Evolutionary conservation across 306 rosid species (phyloP).

Genomic region (Purshia tridentata): DNA sequence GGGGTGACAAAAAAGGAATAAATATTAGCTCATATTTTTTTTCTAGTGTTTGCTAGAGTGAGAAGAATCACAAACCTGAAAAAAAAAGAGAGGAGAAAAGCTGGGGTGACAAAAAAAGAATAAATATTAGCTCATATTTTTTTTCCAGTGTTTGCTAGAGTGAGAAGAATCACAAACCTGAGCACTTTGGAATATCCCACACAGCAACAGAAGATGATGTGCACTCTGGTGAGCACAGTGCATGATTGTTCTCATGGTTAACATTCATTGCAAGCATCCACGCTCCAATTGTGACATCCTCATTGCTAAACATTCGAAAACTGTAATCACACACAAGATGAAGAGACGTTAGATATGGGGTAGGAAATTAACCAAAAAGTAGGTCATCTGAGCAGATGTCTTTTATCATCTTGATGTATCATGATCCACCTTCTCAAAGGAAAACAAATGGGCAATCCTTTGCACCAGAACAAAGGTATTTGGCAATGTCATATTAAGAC

Average conservation of each 20-base stretch:
- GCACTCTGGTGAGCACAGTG: constrained; percentile 64
- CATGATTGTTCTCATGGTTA: constrained; percentile 73
- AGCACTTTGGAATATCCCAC: constrained; percentile 98
- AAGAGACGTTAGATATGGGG: constrained; percentile 18
- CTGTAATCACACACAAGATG: constrained; percentile 39
- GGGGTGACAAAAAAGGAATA: not conserved
- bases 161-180: constrained; percentile 59
- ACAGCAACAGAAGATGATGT: constrained; percentile 81
- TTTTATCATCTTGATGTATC: not conserved
- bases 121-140: not conserved
- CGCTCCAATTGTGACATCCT: constrained; percentile 96
- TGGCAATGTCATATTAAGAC: not conserved
- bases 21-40: not conserved
- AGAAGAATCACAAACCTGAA: constrained; percentile 59
- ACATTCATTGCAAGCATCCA: constrained; percentile 99
- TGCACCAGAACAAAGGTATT: not conserved
- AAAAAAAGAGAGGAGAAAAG: not conserved
- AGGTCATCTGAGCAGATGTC: not conserved
- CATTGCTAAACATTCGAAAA: constrained; percentile 98
- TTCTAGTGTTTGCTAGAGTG: constrained; percentile 9
- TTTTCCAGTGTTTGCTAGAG: constrained; percentile 8
- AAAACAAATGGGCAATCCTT: not conserved
- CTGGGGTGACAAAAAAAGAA: not conserved
- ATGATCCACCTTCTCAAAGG: not conserved
- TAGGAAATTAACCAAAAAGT: not conserved